These are phyloP conservation scores for Actinidia arguta DNA, from an alignment of 179 eudicot species.

Conservation along the genomic window DNA sequence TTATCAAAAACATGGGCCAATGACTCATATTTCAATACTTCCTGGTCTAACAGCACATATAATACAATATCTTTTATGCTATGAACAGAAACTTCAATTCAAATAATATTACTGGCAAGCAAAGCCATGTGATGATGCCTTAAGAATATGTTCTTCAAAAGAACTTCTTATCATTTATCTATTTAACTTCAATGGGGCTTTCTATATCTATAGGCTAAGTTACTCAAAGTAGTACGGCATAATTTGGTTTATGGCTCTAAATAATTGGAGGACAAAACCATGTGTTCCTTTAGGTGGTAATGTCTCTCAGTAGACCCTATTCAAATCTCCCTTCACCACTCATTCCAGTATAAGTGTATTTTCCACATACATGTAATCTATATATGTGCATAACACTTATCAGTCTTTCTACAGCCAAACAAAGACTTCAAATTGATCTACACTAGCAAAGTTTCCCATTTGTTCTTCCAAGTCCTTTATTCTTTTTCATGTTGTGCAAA, in stretches of 20 bases:
- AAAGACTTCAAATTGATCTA: neutral
- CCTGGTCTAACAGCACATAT: too few relatives aligned
- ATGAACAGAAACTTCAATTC: too few relatives aligned
- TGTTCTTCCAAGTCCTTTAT: neutral
- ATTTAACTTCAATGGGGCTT: neutral
- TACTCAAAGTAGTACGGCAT: neutral
- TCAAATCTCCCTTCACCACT: neutral
- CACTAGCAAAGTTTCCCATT: neutral
- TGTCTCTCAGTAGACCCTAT: conserved; percentile 21
- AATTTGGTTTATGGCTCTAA: neutral
- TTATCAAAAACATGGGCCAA: too few relatives aligned
- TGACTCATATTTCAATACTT: too few relatives aligned
- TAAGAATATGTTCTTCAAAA: too few relatives aligned
- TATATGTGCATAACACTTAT: neutral
- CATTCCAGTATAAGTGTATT: neutral
- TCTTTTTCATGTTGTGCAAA: neutral
- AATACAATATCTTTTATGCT: too few relatives aligned
- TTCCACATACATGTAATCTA: neutral
- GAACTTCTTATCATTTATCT: too few relatives aligned
- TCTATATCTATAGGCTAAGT: neutral
- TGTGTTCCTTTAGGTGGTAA: neutral
- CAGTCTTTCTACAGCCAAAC: neutral
- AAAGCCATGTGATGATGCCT: too few relatives aligned
- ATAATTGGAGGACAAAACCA: conserved; percentile 6
- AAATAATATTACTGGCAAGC: too few relatives aligned